Evolutionary conservation across 2,329 filamentous ascomycete genomes (phyloP), one percentile per base, ranked within the genome.

Genomic region (Pyricularia sp.): DNA sequence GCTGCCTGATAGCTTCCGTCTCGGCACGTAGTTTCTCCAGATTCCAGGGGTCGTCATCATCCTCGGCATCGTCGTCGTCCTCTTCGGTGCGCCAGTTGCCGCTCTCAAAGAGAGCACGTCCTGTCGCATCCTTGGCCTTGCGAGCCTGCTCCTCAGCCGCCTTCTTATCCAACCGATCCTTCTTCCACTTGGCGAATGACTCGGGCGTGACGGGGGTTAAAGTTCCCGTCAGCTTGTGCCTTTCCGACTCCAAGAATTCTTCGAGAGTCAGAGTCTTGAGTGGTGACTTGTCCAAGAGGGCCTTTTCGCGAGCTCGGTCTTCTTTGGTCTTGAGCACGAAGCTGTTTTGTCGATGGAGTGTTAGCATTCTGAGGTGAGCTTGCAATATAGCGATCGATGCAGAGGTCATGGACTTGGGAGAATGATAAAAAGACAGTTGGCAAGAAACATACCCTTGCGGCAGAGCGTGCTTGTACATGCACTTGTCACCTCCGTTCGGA

Each of bases 261-360:
- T 99, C 94, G 61, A 99, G 83, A 0, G 94, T 99, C 63, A 99
- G 83, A 1, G 94, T 97, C 75, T 93, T 92, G 66, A 97, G 82
- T 6, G 96, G 93, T 8, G 90, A 96, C 78, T 99, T 99, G 76
- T 97, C 94, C 82, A 96, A 82, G 65, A 97, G 79, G 3, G 94
- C 94, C 79, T 97, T 99, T 77, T 99, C 96, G 26, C 92, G 92
- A 2, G 91, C 92, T 70, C 91, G 85, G 75, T 99, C 94, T 75
- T 97, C 96, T 78, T 96, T 97, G 22, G 94, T 99, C 81, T 99
- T 99, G 68, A 99, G 84, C 59, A 99, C 82, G 79, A 97, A 99
- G 66, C 92, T 96, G 71, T 19, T 19, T 61, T 33, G 5, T 16
- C 33, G 33, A 4, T 62, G 40, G 16, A 12, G 22, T 60, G 68